Evolutionary conservation across 2,329 filamentous ascomycete species (phyloP).

Genomic region (Lachnellula arida): DNA sequence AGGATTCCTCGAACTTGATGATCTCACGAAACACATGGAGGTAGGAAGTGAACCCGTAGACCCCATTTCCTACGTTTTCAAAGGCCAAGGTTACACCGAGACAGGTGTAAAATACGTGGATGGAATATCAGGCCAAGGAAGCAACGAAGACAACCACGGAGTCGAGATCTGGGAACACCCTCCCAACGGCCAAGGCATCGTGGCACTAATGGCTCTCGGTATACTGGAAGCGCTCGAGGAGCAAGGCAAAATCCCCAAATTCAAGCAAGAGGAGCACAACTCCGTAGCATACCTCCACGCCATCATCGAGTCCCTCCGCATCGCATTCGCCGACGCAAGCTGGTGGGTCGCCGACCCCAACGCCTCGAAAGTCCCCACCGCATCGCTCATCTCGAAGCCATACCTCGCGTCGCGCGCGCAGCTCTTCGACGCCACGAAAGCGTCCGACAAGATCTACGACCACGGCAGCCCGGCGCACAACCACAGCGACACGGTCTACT

Average conservation of each 20-base stretch:
- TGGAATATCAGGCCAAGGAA: conserved; percentile 36
- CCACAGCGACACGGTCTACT: conserved; percentile 92
- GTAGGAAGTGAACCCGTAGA: conserved; percentile 73
- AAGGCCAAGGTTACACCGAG: conserved; percentile 55
- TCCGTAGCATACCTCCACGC: conserved; percentile 76
- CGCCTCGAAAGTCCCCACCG: conserved; percentile 62
- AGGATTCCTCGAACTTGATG: conserved; percentile 72
- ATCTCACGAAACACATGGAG: conserved; percentile 72
- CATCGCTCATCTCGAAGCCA: conserved; percentile 62
- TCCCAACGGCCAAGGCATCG: conserved; percentile 92
- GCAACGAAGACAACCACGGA: conserved; percentile 41
- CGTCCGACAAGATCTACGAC: conserved; percentile 53
- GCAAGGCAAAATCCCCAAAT: conserved; percentile 67
- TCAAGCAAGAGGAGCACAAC: conserved; percentile 72
- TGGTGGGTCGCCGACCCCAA: conserved; percentile 91
- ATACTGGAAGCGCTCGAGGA: conserved; percentile 84
- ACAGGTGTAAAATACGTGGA: conserved; percentile 41
- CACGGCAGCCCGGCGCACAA: conserved; percentile 82
- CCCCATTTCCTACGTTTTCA: conserved; percentile 77
- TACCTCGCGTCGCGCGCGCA: conserved; percentile 70
- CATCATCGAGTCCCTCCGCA: conserved; percentile 79
- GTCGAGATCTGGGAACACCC: conserved; percentile 95
- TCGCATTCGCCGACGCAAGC: conserved; percentile 82
- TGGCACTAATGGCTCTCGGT: conserved; percentile 89
- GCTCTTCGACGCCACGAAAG: conserved; percentile 53